Evolutionary conservation across 2,329 filamentous ascomycete genomes (phyloP).

Genomic region (Paracoccidioides brasiliensis): DNA sequence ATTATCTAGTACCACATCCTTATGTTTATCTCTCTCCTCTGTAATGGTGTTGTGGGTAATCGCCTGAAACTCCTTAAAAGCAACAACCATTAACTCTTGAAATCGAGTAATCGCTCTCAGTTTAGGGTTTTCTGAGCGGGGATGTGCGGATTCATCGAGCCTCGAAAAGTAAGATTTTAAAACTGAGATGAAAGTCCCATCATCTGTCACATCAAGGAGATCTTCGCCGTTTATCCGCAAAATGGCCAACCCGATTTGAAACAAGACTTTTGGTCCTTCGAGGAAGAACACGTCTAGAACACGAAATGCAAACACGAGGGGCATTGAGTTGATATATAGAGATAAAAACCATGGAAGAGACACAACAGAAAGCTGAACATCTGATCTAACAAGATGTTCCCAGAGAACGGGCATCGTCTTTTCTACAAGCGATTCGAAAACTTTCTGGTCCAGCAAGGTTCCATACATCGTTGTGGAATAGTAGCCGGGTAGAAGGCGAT

Average conservation of each 20-base stretch:
- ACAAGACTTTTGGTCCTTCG: conserved; percentile 91
- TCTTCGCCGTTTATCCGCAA: conserved; percentile 94
- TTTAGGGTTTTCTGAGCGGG: conserved; percentile 89
- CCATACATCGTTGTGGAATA: conserved; percentile 99
- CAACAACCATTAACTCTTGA: conserved; percentile 97
- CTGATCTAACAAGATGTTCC: conserved; percentile 94
- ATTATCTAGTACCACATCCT: conserved; percentile 83
- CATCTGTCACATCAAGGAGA: conserved; percentile 79
- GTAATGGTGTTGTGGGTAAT: conserved; percentile 90
- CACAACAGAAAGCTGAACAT: conserved; percentile 93
- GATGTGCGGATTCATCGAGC: conserved; percentile 89
- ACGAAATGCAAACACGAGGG: conserved; percentile 89
- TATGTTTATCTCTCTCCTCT: conserved; percentile 81
- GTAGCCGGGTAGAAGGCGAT: conserved; percentile 85
- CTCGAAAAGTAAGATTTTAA: conserved; percentile 89
- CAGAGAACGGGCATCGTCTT: conserved; percentile 97
- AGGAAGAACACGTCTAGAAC: conserved; percentile 97
- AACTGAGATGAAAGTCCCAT: conserved; percentile 92
- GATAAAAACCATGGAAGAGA: conserved; percentile 97
- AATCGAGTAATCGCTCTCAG: conserved; percentile 87
- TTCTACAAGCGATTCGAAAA: conserved; percentile 96
- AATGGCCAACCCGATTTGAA: conserved; percentile 95
- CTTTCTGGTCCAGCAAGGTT: conserved; percentile 87
- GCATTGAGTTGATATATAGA: conserved; percentile 99
- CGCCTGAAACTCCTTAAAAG: conserved; percentile 93